Conservation (phyloP, 306 rosid genomes). For the Trifolium dubium region DNA sequence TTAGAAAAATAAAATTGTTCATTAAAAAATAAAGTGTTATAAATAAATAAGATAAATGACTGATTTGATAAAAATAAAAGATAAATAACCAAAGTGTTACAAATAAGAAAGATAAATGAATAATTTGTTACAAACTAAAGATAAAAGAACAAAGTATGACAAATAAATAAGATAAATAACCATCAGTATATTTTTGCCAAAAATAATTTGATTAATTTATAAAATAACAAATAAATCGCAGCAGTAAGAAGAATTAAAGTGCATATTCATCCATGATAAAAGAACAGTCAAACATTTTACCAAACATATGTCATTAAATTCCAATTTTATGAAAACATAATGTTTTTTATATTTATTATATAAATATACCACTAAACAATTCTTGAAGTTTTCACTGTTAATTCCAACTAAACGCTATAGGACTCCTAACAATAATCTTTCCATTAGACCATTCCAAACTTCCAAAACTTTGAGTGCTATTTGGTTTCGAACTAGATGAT, state of each 20-base stretch:
- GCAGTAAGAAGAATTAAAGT: background rate
- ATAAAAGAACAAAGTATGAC: too few relatives aligned
- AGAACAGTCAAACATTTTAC: background rate
- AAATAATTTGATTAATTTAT: background rate
- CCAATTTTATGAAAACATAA: background rate
- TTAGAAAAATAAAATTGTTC: too few relatives aligned
- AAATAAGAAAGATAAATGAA: too few relatives aligned
- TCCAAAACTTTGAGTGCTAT: constrained; percentile 48
- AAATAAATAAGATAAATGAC: too few relatives aligned
- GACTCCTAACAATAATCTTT: constrained; percentile 63
- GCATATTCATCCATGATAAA: background rate
- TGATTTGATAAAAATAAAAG: too few relatives aligned
- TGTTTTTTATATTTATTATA: background rate
- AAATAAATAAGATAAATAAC: too few relatives aligned
- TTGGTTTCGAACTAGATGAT: constrained; percentile 10
- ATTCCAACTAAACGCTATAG: constrained; percentile 48
- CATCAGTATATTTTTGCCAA: too few relatives aligned
- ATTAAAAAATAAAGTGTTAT: too few relatives aligned
- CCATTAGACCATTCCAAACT: constrained; percentile 83
- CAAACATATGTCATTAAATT: background rate
- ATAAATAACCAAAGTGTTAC: too few relatives aligned
- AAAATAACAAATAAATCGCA: background rate
- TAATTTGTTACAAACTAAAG: too few relatives aligned
- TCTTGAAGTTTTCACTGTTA: background rate
- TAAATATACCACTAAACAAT: background rate